A percentile compares a stretch with the other conserved stretches of the same genome.
phyloP scores from a whole-genome alignment of 305 asterid species.

The Rubia balearica region DNA sequence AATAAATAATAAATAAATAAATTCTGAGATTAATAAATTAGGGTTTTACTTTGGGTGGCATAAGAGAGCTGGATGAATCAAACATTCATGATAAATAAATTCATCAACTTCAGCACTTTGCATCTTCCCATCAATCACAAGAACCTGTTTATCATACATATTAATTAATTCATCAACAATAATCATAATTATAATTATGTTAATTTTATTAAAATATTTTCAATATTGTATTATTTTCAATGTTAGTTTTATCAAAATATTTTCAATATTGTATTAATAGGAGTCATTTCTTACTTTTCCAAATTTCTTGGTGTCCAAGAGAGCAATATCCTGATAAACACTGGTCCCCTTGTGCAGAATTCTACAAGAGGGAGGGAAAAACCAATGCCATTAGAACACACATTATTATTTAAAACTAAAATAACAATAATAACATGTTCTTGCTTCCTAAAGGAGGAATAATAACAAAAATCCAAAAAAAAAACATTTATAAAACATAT shows the following conservation, averaged over 20 bases:
- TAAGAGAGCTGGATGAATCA: slow-evolving; percentile 89
- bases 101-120: slow-evolving; percentile 97
- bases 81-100: slow-evolving; percentile 90
- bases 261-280: background rate
- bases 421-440: too few species aligned
- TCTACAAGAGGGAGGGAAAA: slow-evolving; percentile 23
- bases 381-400: background rate
- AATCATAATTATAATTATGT: background rate
- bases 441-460: too few species aligned
- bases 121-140: slow-evolving; percentile 99
- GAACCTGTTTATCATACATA: slow-evolving; percentile 34
- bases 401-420: background rate
- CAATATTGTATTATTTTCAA: too few species aligned
- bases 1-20: background rate
- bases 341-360: slow-evolving; percentile 88
- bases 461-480: background rate
- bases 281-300: slow-evolving; percentile 51
- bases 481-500: too few species aligned
- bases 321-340: slow-evolving; percentile 89
- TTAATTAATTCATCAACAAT: background rate
- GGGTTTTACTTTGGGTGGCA: slow-evolving; percentile 69
- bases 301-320: slow-evolving; percentile 79
- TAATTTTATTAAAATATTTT: too few species aligned
- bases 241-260: too few species aligned
- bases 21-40: slow-evolving; percentile 13